Percentiles rank a stretch among this genome's conserved stretches.
Evolutionary conservation across 2,329 filamentous ascomycete genomes (phyloP).

Genomic region (Fusarium sp.): DNA sequence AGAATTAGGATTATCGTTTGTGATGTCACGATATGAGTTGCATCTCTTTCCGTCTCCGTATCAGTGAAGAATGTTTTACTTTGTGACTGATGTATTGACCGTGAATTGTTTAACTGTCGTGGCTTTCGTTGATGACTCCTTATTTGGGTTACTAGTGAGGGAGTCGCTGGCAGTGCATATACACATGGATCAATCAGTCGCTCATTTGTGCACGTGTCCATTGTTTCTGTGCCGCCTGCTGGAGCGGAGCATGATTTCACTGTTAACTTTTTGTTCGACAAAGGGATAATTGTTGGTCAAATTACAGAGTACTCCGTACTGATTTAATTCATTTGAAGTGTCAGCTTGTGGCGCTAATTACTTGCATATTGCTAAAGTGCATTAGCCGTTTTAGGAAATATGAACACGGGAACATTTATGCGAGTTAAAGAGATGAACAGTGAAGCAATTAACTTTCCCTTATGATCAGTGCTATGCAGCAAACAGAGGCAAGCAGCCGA

Average conservation of each 20-base stretch:
- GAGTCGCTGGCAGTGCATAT: neutral
- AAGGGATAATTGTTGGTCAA: neutral
- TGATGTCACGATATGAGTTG: slow-evolving; percentile 6
- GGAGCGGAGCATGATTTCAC: neutral
- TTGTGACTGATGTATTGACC: neutral
- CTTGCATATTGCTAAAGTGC: slow-evolving; percentile 14
- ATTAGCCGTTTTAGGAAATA: slow-evolving; percentile 20
- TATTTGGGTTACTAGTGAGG: neutral
- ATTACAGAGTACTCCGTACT: neutral
- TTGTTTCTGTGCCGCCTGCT: neutral
- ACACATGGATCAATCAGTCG: neutral
- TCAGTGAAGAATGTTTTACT: neutral
- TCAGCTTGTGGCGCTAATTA: slow-evolving; percentile 13
- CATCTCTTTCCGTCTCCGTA: neutral
- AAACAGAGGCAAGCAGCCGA: neutral
- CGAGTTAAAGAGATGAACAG: neutral
- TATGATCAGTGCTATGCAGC: neutral
- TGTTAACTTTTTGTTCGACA: neutral
- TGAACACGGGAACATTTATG: neutral
- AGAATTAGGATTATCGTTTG: neutral
- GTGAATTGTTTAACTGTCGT: neutral
- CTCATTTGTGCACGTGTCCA: neutral
- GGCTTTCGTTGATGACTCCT: too few species aligned
- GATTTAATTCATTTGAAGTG: neutral
- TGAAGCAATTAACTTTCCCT: neutral